Evolutionary conservation across 108 stramenopile genomes (phyloP).

Genomic region (Cyclotella cryptica): DNA sequence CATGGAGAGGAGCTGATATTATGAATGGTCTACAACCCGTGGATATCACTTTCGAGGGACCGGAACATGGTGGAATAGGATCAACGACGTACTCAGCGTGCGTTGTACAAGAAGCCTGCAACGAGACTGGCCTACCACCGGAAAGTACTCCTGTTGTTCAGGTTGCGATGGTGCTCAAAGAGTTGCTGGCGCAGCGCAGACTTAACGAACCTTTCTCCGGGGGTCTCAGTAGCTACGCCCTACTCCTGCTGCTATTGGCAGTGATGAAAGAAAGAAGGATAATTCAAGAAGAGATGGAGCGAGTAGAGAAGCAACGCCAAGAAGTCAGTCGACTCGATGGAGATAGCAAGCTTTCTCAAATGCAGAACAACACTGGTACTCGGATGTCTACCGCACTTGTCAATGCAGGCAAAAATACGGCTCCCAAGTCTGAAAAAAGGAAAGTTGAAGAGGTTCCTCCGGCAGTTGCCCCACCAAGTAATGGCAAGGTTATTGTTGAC

Average conservation of each 20-base stretch:
- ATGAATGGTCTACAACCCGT: constrained; percentile 86
- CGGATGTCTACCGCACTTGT: background rate
- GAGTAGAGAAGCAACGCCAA: constrained; percentile 71
- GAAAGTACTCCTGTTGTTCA: constrained; percentile 84
- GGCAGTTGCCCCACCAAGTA: constrained; percentile 11
- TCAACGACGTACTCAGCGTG: constrained; percentile 80
- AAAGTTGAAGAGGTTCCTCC: background rate
- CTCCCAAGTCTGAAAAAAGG: background rate
- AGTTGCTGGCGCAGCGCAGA: constrained; percentile 87
- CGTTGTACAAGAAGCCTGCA: constrained; percentile 79
- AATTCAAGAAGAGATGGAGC: constrained; percentile 76
- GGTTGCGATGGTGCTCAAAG: constrained; percentile 88
- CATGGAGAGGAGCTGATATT: constrained; percentile 90
- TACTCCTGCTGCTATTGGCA: constrained; percentile 87
- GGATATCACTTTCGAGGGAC: constrained; percentile 96
- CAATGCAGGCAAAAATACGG: background rate
- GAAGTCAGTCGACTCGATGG: constrained; percentile 50
- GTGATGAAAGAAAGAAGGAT: constrained; percentile 79
- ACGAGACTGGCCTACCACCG: constrained; percentile 66
- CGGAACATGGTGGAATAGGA: constrained; percentile 93
- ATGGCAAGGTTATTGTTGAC: background rate
- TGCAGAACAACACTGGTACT: background rate
- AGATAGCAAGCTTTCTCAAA: background rate
- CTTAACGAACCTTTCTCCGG: constrained; percentile 96
- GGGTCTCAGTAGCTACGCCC: constrained; percentile 94